Evolutionary conservation across 2,329 filamentous ascomycete species (phyloP), one percentile per base, ranked within the genome.

Genomic region (Scedosporium minutisporum): DNA sequence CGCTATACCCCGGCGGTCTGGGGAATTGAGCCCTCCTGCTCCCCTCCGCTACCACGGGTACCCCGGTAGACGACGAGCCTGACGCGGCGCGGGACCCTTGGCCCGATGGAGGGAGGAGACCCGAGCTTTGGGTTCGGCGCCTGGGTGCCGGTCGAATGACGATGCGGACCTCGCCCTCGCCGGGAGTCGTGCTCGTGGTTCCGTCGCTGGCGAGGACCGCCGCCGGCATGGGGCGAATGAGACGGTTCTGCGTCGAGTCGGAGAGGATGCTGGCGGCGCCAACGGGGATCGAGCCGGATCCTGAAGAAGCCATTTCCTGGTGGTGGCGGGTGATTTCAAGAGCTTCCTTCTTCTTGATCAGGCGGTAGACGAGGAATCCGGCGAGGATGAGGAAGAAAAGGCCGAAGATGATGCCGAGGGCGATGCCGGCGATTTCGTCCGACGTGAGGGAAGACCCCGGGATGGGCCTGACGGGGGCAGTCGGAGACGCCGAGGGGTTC

Each of bases 371-470:
- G 7, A 70, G 60, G 60, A 68, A 65, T 9, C 65, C 23, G 18
- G 41, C 55, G 6, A 69, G 57, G 3, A 69, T 44, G n/a, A 70
- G 60, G 27, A 72, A 46, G 16, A 70, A 21, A n/a, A 71, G 21
- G 48, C 66, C 65, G 7, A 68, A 61, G 27, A 71, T 62, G 12
- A 65, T 61, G 51, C 71, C 71, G 6, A 71, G 25, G 2, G 65
- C 65, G 27, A 74, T 65, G 51, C 68, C 70, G 2, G 70, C 69
- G 29, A 73, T 70, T 62, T 71, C 68, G 29, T 67, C 69, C 6
- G 69, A 63, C 38, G 60, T 64, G 21, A 73, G 66, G 27, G 57
- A 46, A 3, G 64, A 41, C 18, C 33, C 57, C 5, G 55, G 58
- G 16, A 38, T 64, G 21, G 53, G 59, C n/a, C 9, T n/a, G 14